These are phyloP conservation scores for Cytospora chrysosperma DNA, from an alignment of 2,329 filamentous ascomycete genomes.

Conservation along the genomic window DNA sequence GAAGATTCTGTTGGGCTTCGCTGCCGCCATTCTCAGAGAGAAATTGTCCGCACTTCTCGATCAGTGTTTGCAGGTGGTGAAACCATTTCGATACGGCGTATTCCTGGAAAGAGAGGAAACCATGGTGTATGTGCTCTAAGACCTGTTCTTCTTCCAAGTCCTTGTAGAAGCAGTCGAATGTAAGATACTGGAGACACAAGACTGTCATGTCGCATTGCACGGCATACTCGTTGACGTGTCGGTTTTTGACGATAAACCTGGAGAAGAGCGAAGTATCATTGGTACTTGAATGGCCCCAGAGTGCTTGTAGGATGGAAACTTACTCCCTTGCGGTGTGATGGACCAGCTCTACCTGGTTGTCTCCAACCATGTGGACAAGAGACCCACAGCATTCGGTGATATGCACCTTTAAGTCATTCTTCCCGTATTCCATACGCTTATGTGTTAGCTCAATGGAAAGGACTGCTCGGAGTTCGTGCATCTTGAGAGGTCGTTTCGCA, in stretches of 20 bases:
- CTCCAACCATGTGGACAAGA: neutral
- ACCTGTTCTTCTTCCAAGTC: neutral
- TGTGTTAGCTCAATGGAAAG: neutral
- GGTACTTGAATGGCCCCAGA: neutral
- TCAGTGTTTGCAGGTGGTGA: neutral
- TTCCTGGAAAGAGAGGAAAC: neutral
- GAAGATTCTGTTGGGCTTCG: neutral
- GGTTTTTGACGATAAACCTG: neutral
- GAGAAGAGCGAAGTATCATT: neutral
- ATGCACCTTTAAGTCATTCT: neutral
- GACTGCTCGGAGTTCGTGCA: neutral
- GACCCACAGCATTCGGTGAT: neutral
- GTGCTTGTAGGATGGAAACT: neutral
- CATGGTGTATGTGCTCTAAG: neutral
- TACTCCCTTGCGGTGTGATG: neutral
- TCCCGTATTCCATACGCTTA: neutral
- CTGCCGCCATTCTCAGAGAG: neutral
- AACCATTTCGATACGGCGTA: neutral
- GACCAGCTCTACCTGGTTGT: neutral
- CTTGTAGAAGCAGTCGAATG: neutral
- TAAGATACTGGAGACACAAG: neutral
- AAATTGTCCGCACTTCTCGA: neutral
- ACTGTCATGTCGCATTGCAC: neutral
- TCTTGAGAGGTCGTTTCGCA: neutral
- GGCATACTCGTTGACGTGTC: neutral